Base-by-base conservation (phyloP, 1,284 basidiomycete genomes). In the Cutaneotrichosporon sp. region DNA sequence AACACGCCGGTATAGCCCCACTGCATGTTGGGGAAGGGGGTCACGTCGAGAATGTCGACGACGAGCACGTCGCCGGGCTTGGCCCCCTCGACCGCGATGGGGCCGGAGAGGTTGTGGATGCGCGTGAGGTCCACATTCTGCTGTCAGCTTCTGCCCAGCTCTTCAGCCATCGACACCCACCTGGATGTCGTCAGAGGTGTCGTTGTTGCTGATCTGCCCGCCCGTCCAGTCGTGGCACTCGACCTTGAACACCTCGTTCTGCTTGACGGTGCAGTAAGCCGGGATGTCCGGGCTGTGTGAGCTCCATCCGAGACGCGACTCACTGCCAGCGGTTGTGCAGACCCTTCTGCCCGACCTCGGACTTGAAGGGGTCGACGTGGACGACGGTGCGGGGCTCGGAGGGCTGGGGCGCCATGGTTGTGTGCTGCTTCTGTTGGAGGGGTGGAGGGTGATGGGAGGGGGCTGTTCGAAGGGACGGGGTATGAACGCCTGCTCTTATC, bases 201-300 rank as follows among this genome's bases (percentile, higher is more conserved):
- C 87, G 66, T 89, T 89, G 73, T 89, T 90, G 49, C 86, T 85
- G 53, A 90, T 88, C 71, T 89, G 88, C 1, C 85, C 86, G 29
- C 87, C 87, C 18, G 88, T 89, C 86, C 87, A 90, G 68, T 90
- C 87, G 86, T 89, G 83, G 65, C 87, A 89, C 78, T 90, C 85
- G 33, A 90, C 76, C 65, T 89, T 89, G 83, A 91, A 91, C 4
- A 86, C 84, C 83, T 86, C 63, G 10, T 67, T 71, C 13, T 65
- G 67, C 49, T 71, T 63, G 43, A 77, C 67, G 0, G 66, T 69
- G 1, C 66, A 72, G 1, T 72, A 62, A 20, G 66, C 67, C 3
- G 77, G 78, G 33, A 80, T 79, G 29, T 71, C 69, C 1, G 74
- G 76, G 60, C 53, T 54, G 34, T 4, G 22, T 54, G 22, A 38